Evolutionary conservation across 352 stramenopile species (phyloP).

Genomic region (Pythium scleroteichum): DNA sequence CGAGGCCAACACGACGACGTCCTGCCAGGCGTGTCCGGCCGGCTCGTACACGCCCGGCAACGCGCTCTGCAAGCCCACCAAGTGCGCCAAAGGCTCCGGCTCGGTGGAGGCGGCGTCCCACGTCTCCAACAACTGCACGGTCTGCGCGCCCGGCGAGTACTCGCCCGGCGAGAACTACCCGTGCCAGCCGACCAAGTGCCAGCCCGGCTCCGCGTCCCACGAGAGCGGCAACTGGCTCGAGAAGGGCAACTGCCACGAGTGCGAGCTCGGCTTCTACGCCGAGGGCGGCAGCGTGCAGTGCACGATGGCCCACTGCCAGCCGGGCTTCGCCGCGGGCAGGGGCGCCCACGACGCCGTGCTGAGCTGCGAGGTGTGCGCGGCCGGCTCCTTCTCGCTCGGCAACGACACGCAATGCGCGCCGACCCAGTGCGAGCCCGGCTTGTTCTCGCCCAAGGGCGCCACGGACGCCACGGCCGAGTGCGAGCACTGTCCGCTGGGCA

Average conservation of each 20-base stretch:
- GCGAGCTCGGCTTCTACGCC: slow-evolving; percentile 40
- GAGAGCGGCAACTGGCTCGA: slow-evolving; percentile 38
- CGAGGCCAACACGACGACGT: slow-evolving; percentile 22
- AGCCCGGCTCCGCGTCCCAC: slow-evolving; percentile 33
- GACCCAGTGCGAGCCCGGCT: slow-evolving; percentile 33
- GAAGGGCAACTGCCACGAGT: slow-evolving; percentile 47
- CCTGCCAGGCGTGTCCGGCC: slow-evolving; percentile 34
- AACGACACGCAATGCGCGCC: slow-evolving; percentile 37
- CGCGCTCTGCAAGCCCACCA: slow-evolving; percentile 34
- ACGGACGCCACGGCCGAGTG: slow-evolving; percentile 30
- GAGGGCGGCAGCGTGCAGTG: slow-evolving; percentile 38
- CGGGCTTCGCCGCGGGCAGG: slow-evolving; percentile 36
- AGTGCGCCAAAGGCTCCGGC: slow-evolving; percentile 40
- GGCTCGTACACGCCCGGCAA: slow-evolving; percentile 44
- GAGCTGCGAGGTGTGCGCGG: slow-evolving; percentile 37
- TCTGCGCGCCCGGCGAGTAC: slow-evolving; percentile 40
- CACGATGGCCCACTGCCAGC: slow-evolving; percentile 38
- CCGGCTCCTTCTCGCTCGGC: slow-evolving; percentile 41
- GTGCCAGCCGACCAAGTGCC: slow-evolving; percentile 36
- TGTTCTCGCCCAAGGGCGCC: slow-evolving; percentile 41
- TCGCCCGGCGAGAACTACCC: slow-evolving; percentile 53
- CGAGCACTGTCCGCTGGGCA: slow-evolving; percentile 36
- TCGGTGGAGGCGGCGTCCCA: slow-evolving; percentile 40
- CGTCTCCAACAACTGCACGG: slow-evolving; percentile 43
- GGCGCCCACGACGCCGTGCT: slow-evolving; percentile 30